phyloP scores from a whole-genome alignment of 1,284 basidiomycete genomes.

The Naganishia liquefaciens region DNA sequence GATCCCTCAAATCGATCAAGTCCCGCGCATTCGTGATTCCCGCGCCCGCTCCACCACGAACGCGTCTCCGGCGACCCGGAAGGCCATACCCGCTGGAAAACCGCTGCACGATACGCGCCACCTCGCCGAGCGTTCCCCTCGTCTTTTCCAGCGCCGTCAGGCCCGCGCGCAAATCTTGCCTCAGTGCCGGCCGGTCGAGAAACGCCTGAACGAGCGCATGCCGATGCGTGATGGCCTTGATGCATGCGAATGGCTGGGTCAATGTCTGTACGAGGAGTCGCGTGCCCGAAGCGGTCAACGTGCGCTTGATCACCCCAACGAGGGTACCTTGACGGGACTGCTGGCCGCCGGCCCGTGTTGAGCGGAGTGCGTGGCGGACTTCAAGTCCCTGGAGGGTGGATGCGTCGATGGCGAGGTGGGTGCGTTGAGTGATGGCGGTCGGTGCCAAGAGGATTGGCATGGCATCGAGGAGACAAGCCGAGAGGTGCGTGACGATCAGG shows the following conservation, averaged over 20 bases:
- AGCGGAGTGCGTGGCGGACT: constrained; percentile 70
- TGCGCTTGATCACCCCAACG: constrained; percentile 73
- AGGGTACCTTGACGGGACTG: constrained; percentile 65
- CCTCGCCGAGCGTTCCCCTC: constrained; percentile 73
- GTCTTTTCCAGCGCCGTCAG: constrained; percentile 70
- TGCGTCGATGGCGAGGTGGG: constrained; percentile 82
- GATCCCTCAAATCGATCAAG: constrained; percentile 47
- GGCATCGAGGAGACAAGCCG: constrained; percentile 71
- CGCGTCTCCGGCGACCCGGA: background rate
- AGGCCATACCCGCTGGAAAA: constrained; percentile 17
- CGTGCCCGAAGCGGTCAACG: constrained; percentile 75
- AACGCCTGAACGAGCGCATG: constrained; percentile 81
- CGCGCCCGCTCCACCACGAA: constrained; percentile 8
- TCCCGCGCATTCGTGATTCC: constrained; percentile 34
- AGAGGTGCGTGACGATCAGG: constrained; percentile 66
- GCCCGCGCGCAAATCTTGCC: constrained; percentile 65
- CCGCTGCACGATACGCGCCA: constrained; percentile 57
- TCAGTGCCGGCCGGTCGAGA: constrained; percentile 64
- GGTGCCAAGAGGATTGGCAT: constrained; percentile 70
- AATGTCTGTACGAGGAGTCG: constrained; percentile 62
- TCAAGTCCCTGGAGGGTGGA: constrained; percentile 88
- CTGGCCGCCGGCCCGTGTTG: constrained; percentile 45
- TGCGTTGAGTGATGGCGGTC: constrained; percentile 61
- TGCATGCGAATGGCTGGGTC: constrained; percentile 69
- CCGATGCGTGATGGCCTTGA: constrained; percentile 69